Conservation (phyloP, 2,329 filamentous ascomycete species). For the Pezicula carpinea region DNA sequence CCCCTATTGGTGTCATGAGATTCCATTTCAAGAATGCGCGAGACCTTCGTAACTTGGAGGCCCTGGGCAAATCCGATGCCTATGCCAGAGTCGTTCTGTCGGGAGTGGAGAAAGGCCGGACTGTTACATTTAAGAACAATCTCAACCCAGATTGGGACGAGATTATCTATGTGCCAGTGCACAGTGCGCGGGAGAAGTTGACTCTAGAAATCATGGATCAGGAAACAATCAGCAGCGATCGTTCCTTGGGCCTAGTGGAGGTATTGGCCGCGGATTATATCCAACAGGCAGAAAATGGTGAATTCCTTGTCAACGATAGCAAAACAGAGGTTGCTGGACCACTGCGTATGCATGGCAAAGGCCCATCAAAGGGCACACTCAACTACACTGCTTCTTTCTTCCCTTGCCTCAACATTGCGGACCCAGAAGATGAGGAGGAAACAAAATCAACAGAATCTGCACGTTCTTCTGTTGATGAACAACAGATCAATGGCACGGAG, state of each 20-base stretch:
- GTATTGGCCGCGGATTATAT: conserved; percentile 76
- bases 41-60: conserved; percentile 86
- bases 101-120: conserved; percentile 84
- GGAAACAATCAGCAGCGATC: conserved; percentile 86
- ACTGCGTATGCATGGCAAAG: conserved; percentile 70
- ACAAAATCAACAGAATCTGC: conserved; percentile 30
- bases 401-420: conserved; percentile 79
- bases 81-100: conserved; percentile 87
- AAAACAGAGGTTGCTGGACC: conserved; percentile 64
- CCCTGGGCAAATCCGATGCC: conserved; percentile 93
- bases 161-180: conserved; percentile 88
- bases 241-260: conserved; percentile 78
- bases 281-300: conserved; percentile 69
- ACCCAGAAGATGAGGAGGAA: conserved; percentile 80
- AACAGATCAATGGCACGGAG: conserved; percentile 9
- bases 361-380: conserved; percentile 72
- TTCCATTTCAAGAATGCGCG: conserved; percentile 83
- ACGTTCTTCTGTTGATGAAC: conserved; percentile 21
- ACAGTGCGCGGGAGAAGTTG: conserved; percentile 77
- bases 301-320: conserved; percentile 73
- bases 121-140: conserved; percentile 94
- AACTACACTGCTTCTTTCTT: conserved; percentile 86
- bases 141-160: conserved; percentile 95
- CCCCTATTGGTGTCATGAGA: conserved; percentile 91
- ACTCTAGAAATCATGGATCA: conserved; percentile 95